These are phyloP conservation scores for Ogataea dorogensis DNA, from an alignment of 805 yeast genomes.

Conservation along the genomic window DNA sequence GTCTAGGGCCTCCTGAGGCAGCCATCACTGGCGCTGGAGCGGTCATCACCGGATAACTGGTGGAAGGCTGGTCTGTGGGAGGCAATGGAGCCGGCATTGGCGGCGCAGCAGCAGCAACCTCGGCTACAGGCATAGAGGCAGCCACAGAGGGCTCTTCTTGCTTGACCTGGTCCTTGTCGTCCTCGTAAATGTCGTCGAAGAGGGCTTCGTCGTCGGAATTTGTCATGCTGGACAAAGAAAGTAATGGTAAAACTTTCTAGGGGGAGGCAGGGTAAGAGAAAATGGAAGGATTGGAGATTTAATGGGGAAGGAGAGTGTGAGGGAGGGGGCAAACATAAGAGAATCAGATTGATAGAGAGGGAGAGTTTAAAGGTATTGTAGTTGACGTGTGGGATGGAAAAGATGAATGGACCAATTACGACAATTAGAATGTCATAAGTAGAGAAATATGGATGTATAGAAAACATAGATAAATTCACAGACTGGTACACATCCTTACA, in stretches of 20 bases:
- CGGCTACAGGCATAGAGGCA: neutral
- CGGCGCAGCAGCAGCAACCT: slow-evolving; percentile 13
- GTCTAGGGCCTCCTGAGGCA: slow-evolving; percentile 15
- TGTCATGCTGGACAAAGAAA: slow-evolving; percentile 42
- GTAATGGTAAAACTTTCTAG: neutral
- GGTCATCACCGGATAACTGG: slow-evolving; percentile 17
- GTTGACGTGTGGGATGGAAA: no score
- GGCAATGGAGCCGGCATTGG: slow-evolving; percentile 16
- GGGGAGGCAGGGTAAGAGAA: slow-evolving; percentile 7
- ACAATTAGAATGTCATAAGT: no score
- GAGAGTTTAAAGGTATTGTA: no score
- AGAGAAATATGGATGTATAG: no score
- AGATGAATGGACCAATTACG: neutral
- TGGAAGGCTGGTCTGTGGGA: slow-evolving; percentile 10
- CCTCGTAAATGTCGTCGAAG: slow-evolving; percentile 82
- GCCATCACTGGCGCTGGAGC: slow-evolving; percentile 17
- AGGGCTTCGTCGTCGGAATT: slow-evolving; percentile 85
- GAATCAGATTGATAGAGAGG: no score
- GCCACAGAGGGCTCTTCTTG: slow-evolving; percentile 8
- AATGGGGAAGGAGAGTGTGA: neutral
- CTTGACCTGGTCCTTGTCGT: slow-evolving; percentile 25
- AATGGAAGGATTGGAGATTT: neutral
- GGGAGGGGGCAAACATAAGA: neutral
- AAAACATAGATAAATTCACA: no score
- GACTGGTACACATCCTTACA: no score